These are phyloP conservation scores for Mrakia blollopis DNA, from an alignment of 768 basidiomycete genomes.

Conservation along the genomic window DNA sequence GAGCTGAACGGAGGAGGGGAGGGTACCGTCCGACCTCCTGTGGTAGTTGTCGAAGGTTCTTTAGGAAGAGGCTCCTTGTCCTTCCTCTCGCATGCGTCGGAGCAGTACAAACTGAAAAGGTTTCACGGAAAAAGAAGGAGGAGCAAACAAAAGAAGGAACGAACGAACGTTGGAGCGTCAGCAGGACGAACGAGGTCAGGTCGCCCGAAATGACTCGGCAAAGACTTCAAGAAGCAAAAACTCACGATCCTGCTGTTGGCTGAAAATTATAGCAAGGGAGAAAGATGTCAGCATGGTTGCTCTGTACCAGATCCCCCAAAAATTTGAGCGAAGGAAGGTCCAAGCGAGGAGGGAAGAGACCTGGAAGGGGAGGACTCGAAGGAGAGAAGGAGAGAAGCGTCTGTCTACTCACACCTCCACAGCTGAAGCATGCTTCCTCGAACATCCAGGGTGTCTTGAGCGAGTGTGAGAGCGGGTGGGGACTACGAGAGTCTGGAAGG, in stretches of 20 bases:
- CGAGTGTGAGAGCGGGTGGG: neutral
- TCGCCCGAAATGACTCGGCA: neutral
- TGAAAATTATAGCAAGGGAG: neutral
- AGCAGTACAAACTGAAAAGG: conserved; percentile 24
- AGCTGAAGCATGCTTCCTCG: conserved; percentile 3
- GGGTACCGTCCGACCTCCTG: neutral
- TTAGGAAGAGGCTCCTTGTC: conserved; percentile 17
- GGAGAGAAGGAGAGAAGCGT: neutral
- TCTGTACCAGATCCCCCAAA: neutral
- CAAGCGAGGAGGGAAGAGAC: neutral
- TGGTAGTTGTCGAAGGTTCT: conserved; percentile 6
- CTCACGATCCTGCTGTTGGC: conserved; percentile 25
- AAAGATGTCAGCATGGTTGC: neutral
- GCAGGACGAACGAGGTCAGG: conserved; percentile 10
- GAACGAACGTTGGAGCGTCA: conserved; percentile 20
- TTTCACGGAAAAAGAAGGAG: neutral
- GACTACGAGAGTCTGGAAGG: neutral
- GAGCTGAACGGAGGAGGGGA: conserved; percentile 22
- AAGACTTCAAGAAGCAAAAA: neutral
- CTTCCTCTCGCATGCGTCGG: conserved; percentile 24
- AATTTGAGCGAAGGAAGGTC: neutral
- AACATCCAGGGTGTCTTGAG: conserved; percentile 3
- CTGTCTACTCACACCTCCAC: conserved; percentile 8
- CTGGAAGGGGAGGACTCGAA: neutral
- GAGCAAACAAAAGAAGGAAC: neutral